Evolutionary conservation across 164 flowering plant species (phyloP).

Genomic region (Litsea cubeba): DNA sequence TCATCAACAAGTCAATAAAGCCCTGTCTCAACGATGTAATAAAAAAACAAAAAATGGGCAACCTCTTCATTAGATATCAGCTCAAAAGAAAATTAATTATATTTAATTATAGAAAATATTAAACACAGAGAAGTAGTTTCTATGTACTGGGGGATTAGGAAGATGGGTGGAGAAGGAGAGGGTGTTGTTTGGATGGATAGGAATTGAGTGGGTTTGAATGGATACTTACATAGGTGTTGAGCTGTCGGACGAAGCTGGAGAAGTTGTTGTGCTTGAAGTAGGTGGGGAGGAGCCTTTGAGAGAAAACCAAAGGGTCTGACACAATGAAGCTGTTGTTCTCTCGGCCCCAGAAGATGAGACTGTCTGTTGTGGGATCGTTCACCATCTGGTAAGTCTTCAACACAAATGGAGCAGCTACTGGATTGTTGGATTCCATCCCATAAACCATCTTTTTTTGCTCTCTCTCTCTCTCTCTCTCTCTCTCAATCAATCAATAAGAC

Average conservation of each 20-base stretch:
- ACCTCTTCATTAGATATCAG: too few relatives aligned
- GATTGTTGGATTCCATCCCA: constrained; percentile 22
- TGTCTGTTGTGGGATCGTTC: constrained; percentile 59
- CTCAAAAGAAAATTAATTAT: too few relatives aligned
- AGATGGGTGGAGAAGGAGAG: neutral
- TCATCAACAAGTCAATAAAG: too few relatives aligned
- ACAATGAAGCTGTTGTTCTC: constrained; percentile 81
- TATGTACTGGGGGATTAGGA: neutral
- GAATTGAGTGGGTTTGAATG: too few relatives aligned
- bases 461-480: neutral
- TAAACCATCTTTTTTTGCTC: neutral
- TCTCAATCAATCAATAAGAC: too few relatives aligned
- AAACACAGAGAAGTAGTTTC: neutral
- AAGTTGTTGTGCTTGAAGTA: constrained; percentile 95
- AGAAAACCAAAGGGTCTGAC: constrained; percentile 63
- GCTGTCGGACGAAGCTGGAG: constrained; percentile 91
- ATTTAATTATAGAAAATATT: too few relatives aligned
- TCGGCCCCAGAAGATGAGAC: constrained; percentile 56
- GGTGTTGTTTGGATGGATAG: too few relatives aligned
- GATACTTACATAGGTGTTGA: constrained; percentile 79
- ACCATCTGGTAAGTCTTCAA: constrained; percentile 87
- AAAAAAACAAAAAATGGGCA: too few relatives aligned
- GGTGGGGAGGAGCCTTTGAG: constrained; percentile 53
- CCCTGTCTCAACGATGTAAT: too few relatives aligned
- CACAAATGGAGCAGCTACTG: constrained; percentile 75